phyloP scores from a whole-genome alignment of 106 monocot species.

The Phalaenopsis equestris region DNA sequence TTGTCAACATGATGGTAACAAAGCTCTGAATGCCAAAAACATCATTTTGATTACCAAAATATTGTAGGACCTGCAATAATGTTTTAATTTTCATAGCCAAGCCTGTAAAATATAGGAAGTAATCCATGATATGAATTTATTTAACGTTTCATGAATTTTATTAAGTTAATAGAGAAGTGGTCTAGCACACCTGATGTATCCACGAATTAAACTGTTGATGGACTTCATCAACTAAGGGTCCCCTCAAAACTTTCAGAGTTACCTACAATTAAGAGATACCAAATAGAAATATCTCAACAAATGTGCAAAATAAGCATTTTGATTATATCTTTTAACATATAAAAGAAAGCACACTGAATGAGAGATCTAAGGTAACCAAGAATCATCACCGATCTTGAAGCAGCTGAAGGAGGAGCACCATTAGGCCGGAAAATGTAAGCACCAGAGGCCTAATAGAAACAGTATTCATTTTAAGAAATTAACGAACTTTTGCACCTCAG shows the following conservation, averaged over 20 bases:
- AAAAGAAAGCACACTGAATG: neutral
- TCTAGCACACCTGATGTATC: constrained; percentile 34
- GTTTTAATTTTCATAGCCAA: neutral
- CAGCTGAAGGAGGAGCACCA: constrained; percentile 41
- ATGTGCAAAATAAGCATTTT: neutral
- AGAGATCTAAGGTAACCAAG: neutral
- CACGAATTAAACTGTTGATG: constrained; percentile 53
- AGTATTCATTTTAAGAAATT: neutral
- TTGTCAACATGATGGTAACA: neutral
- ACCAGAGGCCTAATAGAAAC: constrained; percentile 52
- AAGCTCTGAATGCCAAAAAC: neutral
- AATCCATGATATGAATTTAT: neutral
- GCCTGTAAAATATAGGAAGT: neutral
- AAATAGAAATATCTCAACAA: neutral
- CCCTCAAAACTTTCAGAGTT: constrained; percentile 32
- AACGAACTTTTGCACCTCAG: neutral
- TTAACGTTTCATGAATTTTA: neutral
- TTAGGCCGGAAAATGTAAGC: constrained; percentile 80
- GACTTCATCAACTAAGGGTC: constrained; percentile 51
- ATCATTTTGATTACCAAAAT: neutral
- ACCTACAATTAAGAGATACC: constrained; percentile 17
- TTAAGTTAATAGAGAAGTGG: neutral
- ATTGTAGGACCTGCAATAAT: neutral
- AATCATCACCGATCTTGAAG: constrained; percentile 42
- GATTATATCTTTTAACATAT: neutral